phyloP scores from a whole-genome alignment of 192 early-diverging fungal genomes.

The Radiomyces spectabilis region DNA sequence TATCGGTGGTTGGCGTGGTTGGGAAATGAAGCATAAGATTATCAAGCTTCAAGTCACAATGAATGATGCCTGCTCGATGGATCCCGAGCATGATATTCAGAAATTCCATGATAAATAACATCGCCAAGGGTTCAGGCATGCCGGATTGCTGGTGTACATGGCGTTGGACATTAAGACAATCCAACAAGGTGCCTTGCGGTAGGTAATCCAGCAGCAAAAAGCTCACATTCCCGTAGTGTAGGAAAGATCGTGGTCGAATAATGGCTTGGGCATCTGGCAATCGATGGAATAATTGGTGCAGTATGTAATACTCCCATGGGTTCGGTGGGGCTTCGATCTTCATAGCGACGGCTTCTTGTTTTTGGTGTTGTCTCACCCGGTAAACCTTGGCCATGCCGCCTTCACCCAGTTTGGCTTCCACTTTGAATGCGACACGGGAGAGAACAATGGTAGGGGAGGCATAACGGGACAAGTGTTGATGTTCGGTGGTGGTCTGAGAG shows the following conservation, averaged over 20 bases:
- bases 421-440: neutral
- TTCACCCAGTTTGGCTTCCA: neutral
- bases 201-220: conserved; percentile 12
- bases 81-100: conserved; percentile 11
- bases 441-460: neutral
- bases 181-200: conserved; percentile 15
- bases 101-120: conserved; percentile 14
- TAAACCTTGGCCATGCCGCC: conserved; percentile 9
- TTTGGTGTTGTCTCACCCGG: neutral
- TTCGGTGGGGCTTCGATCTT: conserved; percentile 18
- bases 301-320: conserved; percentile 25
- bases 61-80: conserved; percentile 18
- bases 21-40: conserved; percentile 17
- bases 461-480: neutral
- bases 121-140: conserved; percentile 18
- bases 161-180: conserved; percentile 2
- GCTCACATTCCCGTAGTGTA: conserved; percentile 14
- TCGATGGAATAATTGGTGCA: conserved; percentile 9
- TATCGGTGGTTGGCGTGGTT: neutral
- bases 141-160: neutral
- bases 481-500: too few species aligned
- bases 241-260: neutral
- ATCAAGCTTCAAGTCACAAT: conserved; percentile 29
- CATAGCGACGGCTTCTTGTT: neutral
- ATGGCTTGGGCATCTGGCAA: neutral